Base-by-base conservation (phyloP, 192 early-diverging fungal species). In the Mortierella claussenii region DNA sequence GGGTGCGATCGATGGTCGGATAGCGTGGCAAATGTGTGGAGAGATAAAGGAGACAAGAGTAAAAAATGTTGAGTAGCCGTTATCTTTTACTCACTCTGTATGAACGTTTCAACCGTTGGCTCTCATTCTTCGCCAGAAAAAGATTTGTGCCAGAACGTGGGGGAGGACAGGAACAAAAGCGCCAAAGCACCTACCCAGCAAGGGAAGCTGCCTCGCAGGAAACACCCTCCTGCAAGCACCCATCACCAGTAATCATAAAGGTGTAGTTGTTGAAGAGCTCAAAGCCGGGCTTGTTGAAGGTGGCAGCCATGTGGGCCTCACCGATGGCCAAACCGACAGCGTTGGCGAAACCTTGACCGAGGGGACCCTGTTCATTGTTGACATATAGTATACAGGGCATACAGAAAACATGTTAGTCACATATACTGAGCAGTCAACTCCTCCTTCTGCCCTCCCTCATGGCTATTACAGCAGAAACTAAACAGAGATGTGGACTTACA, bases 151-250 rank as follows among this genome's bases (percentile, higher is more conserved):
- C 30, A n/a, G n/a, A 32, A 43, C 32, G 49, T 54, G 37, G 37
- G 18, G 37, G 28, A 34, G 48, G 43, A 32, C 27, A 31, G 17
- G n/a, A 10, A 44, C 2, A 11, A 49, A 45, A n/a, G n/a, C n/a
- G n/a, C n/a, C n/a, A n/a, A 45, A 11, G 33, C 45, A 70, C 65
- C 62, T 81, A 87, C 93, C 92, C 97, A 31, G 97, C 97, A 36
- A 99, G 86, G 24, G 95, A 95, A 51, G 85, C 85, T 26, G 97
- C 92, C 80, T 99, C 97, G 23, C 92, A 88, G 27, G 92, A 82
- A 42, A 99, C 93, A 87, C 97, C 97, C 82, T 99, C 97, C 83
- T 99, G 97, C 54, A 99, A 78, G 84, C 97, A 99, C 55, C 97
- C 97, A 78, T 99, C 97, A 62, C 97, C 97, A 30, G 87, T 64